phyloP scores from a whole-genome alignment of 768 basidiomycete species.

The Thelephora ganbajun region DNA sequence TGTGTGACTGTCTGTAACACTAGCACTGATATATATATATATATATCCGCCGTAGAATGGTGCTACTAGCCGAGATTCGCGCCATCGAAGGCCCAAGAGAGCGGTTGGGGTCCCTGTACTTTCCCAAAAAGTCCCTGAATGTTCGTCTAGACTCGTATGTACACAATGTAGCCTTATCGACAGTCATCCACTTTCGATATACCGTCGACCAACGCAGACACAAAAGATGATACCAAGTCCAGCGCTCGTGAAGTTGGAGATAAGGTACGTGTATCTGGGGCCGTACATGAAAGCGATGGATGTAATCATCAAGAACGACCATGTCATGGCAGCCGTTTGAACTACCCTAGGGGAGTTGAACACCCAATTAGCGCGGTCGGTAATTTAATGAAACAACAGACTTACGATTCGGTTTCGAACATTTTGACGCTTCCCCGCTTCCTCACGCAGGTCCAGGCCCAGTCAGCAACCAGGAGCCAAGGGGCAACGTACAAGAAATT shows the following conservation, averaged over 20 bases:
- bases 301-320: conserved; percentile 38
- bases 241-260: conserved; percentile 48
- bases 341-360: neutral
- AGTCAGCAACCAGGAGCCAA: conserved; percentile 50
- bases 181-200: conserved; percentile 10
- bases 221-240: conserved; percentile 31
- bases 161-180: too few species aligned
- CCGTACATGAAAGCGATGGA: conserved; percentile 49
- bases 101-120: too few species aligned
- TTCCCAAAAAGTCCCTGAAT: neutral
- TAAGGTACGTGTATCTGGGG: conserved; percentile 46
- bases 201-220: conserved; percentile 26
- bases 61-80: too few species aligned
- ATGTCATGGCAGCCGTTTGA: conserved; percentile 28
- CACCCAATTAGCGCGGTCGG: conserved; percentile 12
- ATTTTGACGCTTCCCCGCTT: neutral
- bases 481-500: conserved; percentile 51
- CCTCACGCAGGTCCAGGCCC: conserved; percentile 21
- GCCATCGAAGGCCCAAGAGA: too few species aligned
- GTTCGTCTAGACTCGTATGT: too few species aligned
- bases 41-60: too few species aligned
- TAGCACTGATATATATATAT: too few species aligned
- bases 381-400: conserved; percentile 18
- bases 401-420: conserved; percentile 11
- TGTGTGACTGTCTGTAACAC: too few species aligned